Conservation (phyloP, 2,329 filamentous ascomycete genomes). For the Pseudogymnoascus sp. region DNA sequence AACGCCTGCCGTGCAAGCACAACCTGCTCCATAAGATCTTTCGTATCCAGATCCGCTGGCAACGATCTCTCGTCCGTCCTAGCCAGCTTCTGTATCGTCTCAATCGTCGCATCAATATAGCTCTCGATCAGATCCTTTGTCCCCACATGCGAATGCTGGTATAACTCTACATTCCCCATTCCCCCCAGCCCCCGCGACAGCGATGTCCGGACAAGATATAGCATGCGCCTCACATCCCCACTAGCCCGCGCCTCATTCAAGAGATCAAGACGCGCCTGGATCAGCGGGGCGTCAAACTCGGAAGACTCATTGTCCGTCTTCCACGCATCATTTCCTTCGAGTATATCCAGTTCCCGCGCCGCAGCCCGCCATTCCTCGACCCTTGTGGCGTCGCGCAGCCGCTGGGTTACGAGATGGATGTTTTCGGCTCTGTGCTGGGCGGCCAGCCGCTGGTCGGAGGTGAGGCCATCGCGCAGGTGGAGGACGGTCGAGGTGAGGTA, state of each 20-base stretch:
- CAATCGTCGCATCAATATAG: slow-evolving; percentile 72
- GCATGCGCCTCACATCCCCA: slow-evolving; percentile 67
- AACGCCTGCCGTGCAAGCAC: slow-evolving; percentile 53
- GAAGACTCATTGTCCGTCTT: slow-evolving; percentile 40
- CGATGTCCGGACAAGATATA: slow-evolving; percentile 71
- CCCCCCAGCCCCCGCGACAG: slow-evolving; percentile 74
- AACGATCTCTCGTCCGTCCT: slow-evolving; percentile 32
- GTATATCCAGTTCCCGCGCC: slow-evolving; percentile 65
- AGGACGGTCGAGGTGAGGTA: slow-evolving; percentile 15
- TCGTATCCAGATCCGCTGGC: slow-evolving; percentile 45
- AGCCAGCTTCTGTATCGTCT: slow-evolving; percentile 62
- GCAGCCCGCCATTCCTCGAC: slow-evolving; percentile 66
- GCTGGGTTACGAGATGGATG: slow-evolving; percentile 53
- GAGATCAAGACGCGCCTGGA: slow-evolving; percentile 60
- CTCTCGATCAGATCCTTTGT: slow-evolving; percentile 81
- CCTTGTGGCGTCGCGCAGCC: slow-evolving; percentile 59
- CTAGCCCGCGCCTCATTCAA: slow-evolving; percentile 65
- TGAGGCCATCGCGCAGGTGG: slow-evolving; percentile 23
- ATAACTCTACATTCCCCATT: slow-evolving; percentile 76
- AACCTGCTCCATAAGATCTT: slow-evolving; percentile 49
- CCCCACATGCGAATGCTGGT: slow-evolving; percentile 75
- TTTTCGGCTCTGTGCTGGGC: slow-evolving; percentile 44
- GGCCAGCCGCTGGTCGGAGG: slow-evolving; percentile 39
- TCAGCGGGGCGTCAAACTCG: slow-evolving; percentile 55
- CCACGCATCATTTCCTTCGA: slow-evolving; percentile 78